Percentiles rank a stretch among this genome's conserved stretches.
Conservation (phyloP, 78 protist species). For the Dictyostelium capitatum region DNA sequence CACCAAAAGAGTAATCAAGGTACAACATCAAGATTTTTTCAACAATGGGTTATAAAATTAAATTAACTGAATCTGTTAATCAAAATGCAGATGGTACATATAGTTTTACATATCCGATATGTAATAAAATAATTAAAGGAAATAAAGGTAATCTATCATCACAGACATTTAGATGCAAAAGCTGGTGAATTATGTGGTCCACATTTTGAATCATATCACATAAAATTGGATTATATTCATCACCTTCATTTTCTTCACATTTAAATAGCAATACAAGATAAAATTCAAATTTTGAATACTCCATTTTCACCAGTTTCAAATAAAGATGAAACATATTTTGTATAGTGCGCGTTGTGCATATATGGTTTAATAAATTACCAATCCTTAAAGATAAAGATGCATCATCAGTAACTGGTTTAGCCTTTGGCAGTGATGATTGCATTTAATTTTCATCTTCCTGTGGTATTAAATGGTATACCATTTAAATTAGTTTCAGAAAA, state of each 20-base stretch:
- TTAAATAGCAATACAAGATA: background rate
- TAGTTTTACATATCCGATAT: constrained; percentile 61
- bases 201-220: constrained; percentile 17
- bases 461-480: too few relatives aligned
- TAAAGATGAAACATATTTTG: too few relatives aligned
- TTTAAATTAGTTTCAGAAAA: too few relatives aligned
- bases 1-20: constrained; percentile 65
- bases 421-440: too few relatives aligned
- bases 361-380: too few relatives aligned
- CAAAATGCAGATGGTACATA: constrained; percentile 76
- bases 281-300: too few relatives aligned
- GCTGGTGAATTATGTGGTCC: constrained; percentile 53
- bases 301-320: too few relatives aligned
- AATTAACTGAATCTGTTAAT: constrained; percentile 45
- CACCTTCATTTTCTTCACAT: constrained; percentile 28
- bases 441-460: too few relatives aligned
- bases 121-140: constrained; percentile 70
- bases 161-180: constrained; percentile 64
- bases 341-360: too few relatives aligned
- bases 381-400: too few relatives aligned
- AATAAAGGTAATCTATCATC: constrained; percentile 70
- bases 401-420: too few relatives aligned
- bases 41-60: constrained; percentile 58
- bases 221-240: background rate
- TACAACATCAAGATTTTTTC: constrained; percentile 72